Evolutionary conservation across 495 filamentous ascomycete genomes (phyloP).

Genomic region (Penicillium manginii): DNA sequence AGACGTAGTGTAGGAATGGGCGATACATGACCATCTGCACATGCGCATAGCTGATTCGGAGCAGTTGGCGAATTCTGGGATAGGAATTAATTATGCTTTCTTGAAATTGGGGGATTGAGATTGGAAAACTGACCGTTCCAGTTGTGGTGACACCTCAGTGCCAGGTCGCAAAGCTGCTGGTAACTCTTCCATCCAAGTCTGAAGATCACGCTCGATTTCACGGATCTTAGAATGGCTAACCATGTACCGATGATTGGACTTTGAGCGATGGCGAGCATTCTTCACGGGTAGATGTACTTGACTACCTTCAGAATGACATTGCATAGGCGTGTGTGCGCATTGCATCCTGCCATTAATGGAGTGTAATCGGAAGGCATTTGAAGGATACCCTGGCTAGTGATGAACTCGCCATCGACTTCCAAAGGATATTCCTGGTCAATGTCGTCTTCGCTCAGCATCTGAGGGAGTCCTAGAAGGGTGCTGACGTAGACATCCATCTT

Average conservation of each 20-base stretch:
- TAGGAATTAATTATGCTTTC: conserved; percentile 9
- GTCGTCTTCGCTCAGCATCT: conserved; percentile 83
- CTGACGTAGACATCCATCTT: conserved; percentile 96
- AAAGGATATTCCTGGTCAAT: conserved; percentile 87
- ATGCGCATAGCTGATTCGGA: conserved; percentile 86
- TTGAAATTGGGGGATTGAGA: conserved; percentile 1
- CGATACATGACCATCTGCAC: conserved; percentile 95
- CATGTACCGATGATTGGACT: conserved; percentile 69
- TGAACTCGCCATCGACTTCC: conserved; percentile 90
- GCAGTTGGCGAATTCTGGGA: conserved; percentile 76
- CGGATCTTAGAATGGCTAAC: conserved; percentile 87
- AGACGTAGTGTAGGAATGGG: conserved; percentile 94
- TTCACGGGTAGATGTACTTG: conserved; percentile 87
- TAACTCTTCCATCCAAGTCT: conserved; percentile 80
- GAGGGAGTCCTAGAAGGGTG: conserved; percentile 82
- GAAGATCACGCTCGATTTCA: conserved; percentile 87
- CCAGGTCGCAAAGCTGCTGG: conserved; percentile 75
- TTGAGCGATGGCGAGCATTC: conserved; percentile 52
- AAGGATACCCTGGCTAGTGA: conserved; percentile 74
- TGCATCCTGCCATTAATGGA: conserved; percentile 78
- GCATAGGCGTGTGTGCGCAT: conserved; percentile 81
- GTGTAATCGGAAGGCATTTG: conserved; percentile 75
- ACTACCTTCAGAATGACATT: conserved; percentile 82
- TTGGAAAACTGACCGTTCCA: conserved; percentile 58
- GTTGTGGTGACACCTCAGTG: conserved; percentile 69